These are phyloP conservation scores for Euryodendron excelsum DNA, from an alignment of 148 eudicot species.

Conservation along the genomic window DNA sequence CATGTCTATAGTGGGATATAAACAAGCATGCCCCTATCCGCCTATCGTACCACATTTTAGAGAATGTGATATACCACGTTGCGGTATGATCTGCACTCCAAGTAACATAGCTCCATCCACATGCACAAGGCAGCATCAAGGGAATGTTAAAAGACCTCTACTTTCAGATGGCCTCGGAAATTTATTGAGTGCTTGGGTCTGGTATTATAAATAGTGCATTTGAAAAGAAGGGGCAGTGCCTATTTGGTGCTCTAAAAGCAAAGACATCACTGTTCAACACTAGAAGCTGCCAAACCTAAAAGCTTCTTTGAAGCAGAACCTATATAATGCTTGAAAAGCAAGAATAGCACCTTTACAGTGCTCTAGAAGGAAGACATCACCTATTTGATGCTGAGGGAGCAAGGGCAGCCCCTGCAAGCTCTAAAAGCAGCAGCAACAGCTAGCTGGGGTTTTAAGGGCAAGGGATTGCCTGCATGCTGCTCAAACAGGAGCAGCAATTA, in stretches of 20 bases:
- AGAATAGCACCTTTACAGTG: neutral
- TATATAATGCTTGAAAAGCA: neutral
- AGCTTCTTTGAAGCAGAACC: neutral
- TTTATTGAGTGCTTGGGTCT: too few relatives aligned
- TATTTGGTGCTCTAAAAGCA: neutral
- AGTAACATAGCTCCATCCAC: too few relatives aligned
- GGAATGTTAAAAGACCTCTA: neutral
- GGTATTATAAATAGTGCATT: neutral
- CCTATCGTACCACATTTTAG: too few relatives aligned
- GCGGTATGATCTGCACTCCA: too few relatives aligned
- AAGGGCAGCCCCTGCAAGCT: too few relatives aligned
- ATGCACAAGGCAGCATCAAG: neutral
- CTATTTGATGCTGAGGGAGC: neutral
- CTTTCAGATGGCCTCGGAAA: neutral
- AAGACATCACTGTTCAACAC: neutral
- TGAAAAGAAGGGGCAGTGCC: too few relatives aligned
- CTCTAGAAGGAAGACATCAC: neutral
- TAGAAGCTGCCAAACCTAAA: neutral
- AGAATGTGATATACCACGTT: too few relatives aligned
- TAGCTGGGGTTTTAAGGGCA: too few relatives aligned
- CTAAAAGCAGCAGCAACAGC: neutral
- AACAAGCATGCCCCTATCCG: too few relatives aligned
- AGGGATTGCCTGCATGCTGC: too few relatives aligned
- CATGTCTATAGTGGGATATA: too few relatives aligned
- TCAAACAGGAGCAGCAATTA: neutral